Evolutionary conservation across 305 asterid species (phyloP), one percentile per base, ranked within the genome.

Genomic region (Petunia hybrid): DNA sequence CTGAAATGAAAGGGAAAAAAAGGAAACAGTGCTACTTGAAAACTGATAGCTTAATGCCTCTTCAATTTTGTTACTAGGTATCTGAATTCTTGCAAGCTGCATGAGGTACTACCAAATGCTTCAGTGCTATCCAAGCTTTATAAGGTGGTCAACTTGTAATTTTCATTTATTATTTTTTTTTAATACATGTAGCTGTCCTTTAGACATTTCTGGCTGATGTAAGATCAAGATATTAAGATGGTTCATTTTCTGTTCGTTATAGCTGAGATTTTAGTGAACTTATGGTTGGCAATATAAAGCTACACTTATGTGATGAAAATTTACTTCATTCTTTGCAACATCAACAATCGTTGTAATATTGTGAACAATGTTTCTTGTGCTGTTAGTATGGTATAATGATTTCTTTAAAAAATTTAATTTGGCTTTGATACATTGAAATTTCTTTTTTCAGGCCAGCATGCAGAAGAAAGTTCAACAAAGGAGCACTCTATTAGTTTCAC

Each of bases 41-140:
- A 51, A 12, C 42, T 35, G 45, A 46, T 77, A 77, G n/a, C n/a
- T n/a, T 22, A 77, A 59, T 77, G 42, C 42, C 42, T 60, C 70
- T 81, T 63, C 36, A 53, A 65, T 13, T 55, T 35, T 59, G 78
- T 55, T 82, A 53, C n/a, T 53, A 80, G 87, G 81, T 84, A 75
- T 55, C 82, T 82, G 82, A 75, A 82, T 63, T 82, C 78, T 51
- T 84, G 87, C 84, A 80, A 73, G 82, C 80, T 69, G 63, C 85
- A 42, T 60, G 55, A 75, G 51, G 82, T 78, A 59, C 63, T 59
- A 3, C 85, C 82, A 40, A 53, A 78, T 56, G 62, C 86, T 53
- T 85, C 85, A 10, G 76, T 85, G 13, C 42, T 77, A 7, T 77
- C 81, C 36, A 78, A 80, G 83, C 78, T 80, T 65, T 67, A 48